Base-by-base conservation (phyloP, 1,284 basidiomycete genomes). In the Apiotrichum sp. region DNA sequence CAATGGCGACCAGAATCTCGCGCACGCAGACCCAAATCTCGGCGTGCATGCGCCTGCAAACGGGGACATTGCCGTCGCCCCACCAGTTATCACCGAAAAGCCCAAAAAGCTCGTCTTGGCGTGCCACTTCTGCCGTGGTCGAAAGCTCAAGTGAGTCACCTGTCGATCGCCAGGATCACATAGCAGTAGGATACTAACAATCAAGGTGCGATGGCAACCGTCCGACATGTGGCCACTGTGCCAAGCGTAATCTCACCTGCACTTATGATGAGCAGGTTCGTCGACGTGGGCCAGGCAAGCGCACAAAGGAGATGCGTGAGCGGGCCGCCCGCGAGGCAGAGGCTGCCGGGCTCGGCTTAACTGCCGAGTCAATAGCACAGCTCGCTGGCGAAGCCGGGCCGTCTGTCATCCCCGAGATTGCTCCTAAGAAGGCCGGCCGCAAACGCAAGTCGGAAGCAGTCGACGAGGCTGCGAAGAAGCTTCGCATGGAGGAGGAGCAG, bases 241-340 rank as follows among this genome's bases (percentile, higher is more conserved):
- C 58, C 10, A 64, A 65, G 44, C 68, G 71, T 13, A 60, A 61
- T 47, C 63, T 73, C 14, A 51, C 50, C 1, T 78, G 77, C 58
- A 66, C 71, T 3, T 78, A 75, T 62, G 77, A 78, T 55, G 71
- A 73, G 5, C 51, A 59, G 42, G 73, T 78, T 50, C 72, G 77
- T 13, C 70, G 77, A 8, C 70, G 77, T 45, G 77, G 77, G 16
- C 77, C 77, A 8, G 77, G 77, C 22, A 77, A 75, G 66, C 73
- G 74, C 32, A 77, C 77, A 43, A 77, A 77, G 64, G 71, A 72
- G 53, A 63, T 71, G 60, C 66, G 72, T 16, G 68, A 71, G 41
- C 63, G 68, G 34, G 67, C 71, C 2, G 66, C 64, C 1, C 59
- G 68, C 39, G 69, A 74, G 52, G 67, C 67, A 4, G 58, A 65